These are phyloP conservation scores for Gonium pectorale DNA, from an alignment of 139 green algal genomes.

Conservation along the genomic window DNA sequence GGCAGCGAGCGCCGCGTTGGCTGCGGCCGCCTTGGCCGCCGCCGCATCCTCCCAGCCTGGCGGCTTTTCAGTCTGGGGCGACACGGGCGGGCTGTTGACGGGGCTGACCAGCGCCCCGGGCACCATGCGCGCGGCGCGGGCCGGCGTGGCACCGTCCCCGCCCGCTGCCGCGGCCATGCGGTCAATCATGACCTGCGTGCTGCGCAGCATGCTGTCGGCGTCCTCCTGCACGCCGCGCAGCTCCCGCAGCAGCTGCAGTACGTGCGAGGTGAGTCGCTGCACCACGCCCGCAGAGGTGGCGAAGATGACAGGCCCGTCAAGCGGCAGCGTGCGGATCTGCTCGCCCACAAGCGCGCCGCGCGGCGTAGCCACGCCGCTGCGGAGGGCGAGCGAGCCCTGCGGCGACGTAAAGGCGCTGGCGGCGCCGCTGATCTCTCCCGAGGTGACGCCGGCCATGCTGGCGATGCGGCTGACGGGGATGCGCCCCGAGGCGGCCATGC, in stretches of 20 bases:
- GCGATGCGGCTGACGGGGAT: slow-evolving; percentile 4
- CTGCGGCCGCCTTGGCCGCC: background rate
- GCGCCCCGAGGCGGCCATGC: background rate
- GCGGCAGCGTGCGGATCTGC: slow-evolving; percentile 33
- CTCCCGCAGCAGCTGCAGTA: slow-evolving; percentile 38
- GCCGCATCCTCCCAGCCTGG: slow-evolving; percentile 28
- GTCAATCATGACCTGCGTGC: slow-evolving; percentile 5
- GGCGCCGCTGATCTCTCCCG: background rate
- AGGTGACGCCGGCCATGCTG: background rate
- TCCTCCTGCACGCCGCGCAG: slow-evolving; percentile 36
- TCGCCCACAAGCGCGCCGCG: slow-evolving; percentile 4
- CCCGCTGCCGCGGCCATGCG: background rate
- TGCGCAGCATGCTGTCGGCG: slow-evolving; percentile 35
- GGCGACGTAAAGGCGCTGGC: background rate
- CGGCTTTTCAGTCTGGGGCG: slow-evolving; percentile 37
- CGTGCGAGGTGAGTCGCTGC: slow-evolving; percentile 33
- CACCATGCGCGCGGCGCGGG: slow-evolving; percentile 4
- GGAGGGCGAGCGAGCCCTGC: background rate
- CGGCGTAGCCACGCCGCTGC: slow-evolving; percentile 33
- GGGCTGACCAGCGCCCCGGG: slow-evolving; percentile 14
- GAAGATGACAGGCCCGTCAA: slow-evolving; percentile 43
- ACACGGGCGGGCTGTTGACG: slow-evolving; percentile 20
- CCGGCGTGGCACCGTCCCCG: background rate
- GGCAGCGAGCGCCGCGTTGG: slow-evolving; percentile 6
- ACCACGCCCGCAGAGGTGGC: slow-evolving; percentile 27